Evolutionary conservation across 2,329 filamentous ascomycete species (phyloP), one percentile per base, ranked within the genome.

Genomic region (Coniosporium tulheliwenetii): DNA sequence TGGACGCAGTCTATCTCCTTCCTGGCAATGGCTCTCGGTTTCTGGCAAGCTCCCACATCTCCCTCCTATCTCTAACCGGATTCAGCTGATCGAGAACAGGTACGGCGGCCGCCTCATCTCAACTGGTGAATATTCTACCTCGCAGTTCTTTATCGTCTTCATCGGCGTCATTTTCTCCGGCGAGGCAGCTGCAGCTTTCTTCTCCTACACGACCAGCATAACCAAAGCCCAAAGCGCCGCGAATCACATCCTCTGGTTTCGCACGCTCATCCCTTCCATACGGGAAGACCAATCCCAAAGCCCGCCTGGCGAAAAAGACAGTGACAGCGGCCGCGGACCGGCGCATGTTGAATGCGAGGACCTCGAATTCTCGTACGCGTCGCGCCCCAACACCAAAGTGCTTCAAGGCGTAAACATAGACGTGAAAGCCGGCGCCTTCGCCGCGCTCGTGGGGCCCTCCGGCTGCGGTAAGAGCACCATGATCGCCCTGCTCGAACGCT

Each of bases 391-490:
- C 12, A n/a, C 12, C 3, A n/a, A n/a, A n/a, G 32, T 35, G 12
- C 32, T 35, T 8, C 32, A 15, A 35, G 32, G 32, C 32, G 12
- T 35, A n/a, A 35, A 8, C 8, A n/a, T 35, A n/a, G 12, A n/a
- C 32, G 32, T 35, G 12, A 35, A 35, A 15, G 12, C 32, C 5
- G 69, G 69, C 12, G 19, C 19, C 19, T 26, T 26, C 7, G 77
- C 73, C 0, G 80, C 78, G 1, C 64, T 85, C 1, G 79, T 85
- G 5, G 80, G 81, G 1, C 70, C 79, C 1, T 79, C 75, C 1
- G 79, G 79, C 0, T 81, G 77, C 43, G 80, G 80, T 31, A 84
- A 87, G 61, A 81, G 77, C 0, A 84, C 76, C 12, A 76, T 84
- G 36, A 73, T 89, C 31, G 61, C 62, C 1, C 61, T 76, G 2